Percentiles rank a stretch among this genome's conserved stretches.
These are phyloP conservation scores for Oryza punctata DNA, from an alignment of 176 grass and related monocot species.

Conservation along the genomic window DNA sequence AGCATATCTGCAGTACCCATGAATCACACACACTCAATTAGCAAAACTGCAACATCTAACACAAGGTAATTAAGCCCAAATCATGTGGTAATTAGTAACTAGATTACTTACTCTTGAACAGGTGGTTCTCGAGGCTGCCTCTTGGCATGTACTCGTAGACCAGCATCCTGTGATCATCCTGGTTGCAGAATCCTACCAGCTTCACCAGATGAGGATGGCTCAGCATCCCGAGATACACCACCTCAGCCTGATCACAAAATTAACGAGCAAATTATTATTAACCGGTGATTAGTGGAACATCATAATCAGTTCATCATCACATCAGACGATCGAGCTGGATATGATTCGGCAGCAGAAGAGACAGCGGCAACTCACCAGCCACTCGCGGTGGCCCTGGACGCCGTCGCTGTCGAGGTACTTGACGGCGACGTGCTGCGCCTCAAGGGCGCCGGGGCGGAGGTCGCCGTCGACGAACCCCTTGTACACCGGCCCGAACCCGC, in stretches of 20 bases:
- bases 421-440: slow-evolving; percentile 77
- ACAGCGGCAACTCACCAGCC: slow-evolving; percentile 55
- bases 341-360: background rate
- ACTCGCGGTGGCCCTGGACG: slow-evolving; percentile 80
- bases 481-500: slow-evolving; percentile 93
- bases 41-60: background rate
- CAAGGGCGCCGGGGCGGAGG: slow-evolving; percentile 54
- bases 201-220: slow-evolving; percentile 82
- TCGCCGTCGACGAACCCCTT: slow-evolving; percentile 66
- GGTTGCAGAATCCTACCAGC: slow-evolving; percentile 79
- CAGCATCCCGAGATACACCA: slow-evolving; percentile 86
- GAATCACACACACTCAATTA: background rate
- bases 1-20: slow-evolving; percentile 46
- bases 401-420: slow-evolving; percentile 92
- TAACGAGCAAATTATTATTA: background rate
- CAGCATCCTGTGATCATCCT: slow-evolving; percentile 91
- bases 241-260: slow-evolving; percentile 59
- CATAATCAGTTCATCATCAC: background rate
- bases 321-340: background rate
- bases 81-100: background rate
- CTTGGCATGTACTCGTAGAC: slow-evolving; percentile 92
- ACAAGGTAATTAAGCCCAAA: background rate
- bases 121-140: slow-evolving; percentile 84
- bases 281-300: background rate
- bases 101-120: slow-evolving; percentile 79